phyloP scores from a whole-genome alignment of 306 rosid species.

The Leucaena leucocephala region DNA sequence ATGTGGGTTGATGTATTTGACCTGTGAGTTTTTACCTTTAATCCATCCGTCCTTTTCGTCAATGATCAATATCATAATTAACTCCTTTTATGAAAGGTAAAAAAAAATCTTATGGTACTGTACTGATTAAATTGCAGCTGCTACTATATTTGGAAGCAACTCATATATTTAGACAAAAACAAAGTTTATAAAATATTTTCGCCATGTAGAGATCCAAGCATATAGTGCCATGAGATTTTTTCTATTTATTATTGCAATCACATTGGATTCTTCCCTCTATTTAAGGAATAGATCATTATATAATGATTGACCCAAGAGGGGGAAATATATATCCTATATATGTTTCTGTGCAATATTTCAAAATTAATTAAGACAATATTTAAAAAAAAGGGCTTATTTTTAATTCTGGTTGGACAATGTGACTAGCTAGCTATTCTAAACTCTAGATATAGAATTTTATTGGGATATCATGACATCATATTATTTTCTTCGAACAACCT shows the following conservation, averaged over 20 bases:
- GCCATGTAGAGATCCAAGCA: conserved; percentile 20
- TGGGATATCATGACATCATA: not conserved
- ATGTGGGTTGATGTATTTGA: too few relatives aligned
- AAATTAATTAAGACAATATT: conserved; percentile 7
- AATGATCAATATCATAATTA: conserved; percentile 23
- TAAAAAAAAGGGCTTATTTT: conserved; percentile 9
- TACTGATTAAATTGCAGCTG: not conserved
- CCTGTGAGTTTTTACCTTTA: not conserved
- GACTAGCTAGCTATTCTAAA: too few relatives aligned
- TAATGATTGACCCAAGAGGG: not conserved
- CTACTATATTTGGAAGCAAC: not conserved
- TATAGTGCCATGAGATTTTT: not conserved
- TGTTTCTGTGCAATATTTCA: not conserved
- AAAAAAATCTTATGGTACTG: conserved; percentile 9
- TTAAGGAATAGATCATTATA: not conserved
- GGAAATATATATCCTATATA: not conserved
- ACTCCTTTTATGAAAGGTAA: not conserved
- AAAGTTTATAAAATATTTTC: conserved; percentile 15
- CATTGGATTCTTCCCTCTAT: not conserved
- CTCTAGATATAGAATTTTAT: not conserved
- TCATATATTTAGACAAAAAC: conserved; percentile 8
- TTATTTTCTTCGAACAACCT: not conserved
- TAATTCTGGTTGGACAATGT: not conserved
- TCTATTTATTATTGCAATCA: not conserved
- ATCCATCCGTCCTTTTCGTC: conserved; percentile 20